Evolutionary conservation across 163 green algal species (phyloP).

Genomic region (Chlorella variabilis): DNA sequence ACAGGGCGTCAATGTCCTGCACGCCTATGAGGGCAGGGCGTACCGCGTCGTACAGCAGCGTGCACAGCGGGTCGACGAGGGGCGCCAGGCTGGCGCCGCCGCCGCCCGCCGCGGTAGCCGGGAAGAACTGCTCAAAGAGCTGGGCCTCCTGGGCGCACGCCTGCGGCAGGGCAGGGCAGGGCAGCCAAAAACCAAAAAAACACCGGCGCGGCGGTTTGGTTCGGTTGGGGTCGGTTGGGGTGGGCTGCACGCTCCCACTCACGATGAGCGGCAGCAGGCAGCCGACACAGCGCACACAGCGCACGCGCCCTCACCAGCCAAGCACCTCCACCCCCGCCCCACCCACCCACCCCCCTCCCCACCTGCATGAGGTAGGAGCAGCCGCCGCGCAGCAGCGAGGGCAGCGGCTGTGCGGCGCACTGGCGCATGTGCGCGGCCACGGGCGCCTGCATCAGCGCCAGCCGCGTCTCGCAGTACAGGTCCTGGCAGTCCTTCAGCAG

Average conservation of each 20-base stretch:
- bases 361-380: conserved; percentile 72
- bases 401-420: conserved; percentile 60
- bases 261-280: too few species aligned
- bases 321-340: neutral
- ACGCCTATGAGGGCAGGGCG: conserved; percentile 77
- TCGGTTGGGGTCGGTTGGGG: too few species aligned
- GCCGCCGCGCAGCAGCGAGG: conserved; percentile 70
- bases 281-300: too few species aligned
- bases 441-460: conserved; percentile 75
- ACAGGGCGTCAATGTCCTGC: conserved; percentile 85
- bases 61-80: conserved; percentile 92
- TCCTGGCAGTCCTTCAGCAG: conserved; percentile 90
- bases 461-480: conserved; percentile 82
- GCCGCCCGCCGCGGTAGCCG: conserved; percentile 32
- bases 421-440: conserved; percentile 61
- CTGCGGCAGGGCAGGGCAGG: conserved; percentile 48
- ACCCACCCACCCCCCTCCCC: neutral
- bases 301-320: too few species aligned
- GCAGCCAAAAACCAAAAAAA: too few species aligned
- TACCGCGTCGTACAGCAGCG: conserved; percentile 88
- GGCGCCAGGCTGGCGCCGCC: conserved; percentile 57
- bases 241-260: too few species aligned
- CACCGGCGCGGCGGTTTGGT: too few species aligned
- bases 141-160: conserved; percentile 85
- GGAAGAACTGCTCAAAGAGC: conserved; percentile 94